Conservation (phyloP, 1,284 basidiomycete genomes). For the Coniferiporia weirii region DNA sequence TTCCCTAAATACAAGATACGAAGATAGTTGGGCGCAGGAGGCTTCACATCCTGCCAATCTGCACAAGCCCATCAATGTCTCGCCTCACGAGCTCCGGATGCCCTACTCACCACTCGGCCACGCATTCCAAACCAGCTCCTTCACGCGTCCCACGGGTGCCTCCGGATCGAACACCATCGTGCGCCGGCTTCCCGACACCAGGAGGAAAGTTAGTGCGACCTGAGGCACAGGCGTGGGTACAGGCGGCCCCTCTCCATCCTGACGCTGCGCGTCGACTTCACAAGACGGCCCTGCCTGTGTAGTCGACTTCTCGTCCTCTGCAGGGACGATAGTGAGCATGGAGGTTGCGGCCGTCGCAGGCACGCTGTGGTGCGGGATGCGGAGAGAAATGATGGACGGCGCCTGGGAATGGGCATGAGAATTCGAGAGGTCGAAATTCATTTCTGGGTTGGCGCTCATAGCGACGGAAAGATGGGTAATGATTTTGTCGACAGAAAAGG, state of each 20-base stretch:
- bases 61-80: slow-evolving; percentile 2
- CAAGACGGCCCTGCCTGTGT: not conserved
- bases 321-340: slow-evolving; percentile 17
- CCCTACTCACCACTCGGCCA: slow-evolving; percentile 69
- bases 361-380: slow-evolving; percentile 3
- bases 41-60: slow-evolving; percentile 81
- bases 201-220: slow-evolving; percentile 67
- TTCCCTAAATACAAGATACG: slow-evolving; percentile 79
- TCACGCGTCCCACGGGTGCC: slow-evolving; percentile 73
- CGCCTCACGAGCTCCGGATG: not conserved
- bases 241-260: not conserved
- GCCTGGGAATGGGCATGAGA: slow-evolving; percentile 8
- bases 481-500: not conserved
- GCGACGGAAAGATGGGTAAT: not conserved
- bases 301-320: slow-evolving; percentile 11
- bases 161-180: slow-evolving; percentile 78
- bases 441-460: not conserved
- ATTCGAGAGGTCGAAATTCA: not conserved
- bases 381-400: slow-evolving; percentile 11
- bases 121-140: slow-evolving; percentile 80
- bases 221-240: slow-evolving; percentile 41
- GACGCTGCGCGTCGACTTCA: not conserved
- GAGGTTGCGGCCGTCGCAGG: slow-evolving; percentile 18
- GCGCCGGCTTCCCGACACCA: slow-evolving; percentile 68
- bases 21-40: slow-evolving; percentile 74